Percentiles rank a stretch among this genome's conserved stretches.
Conservation (phyloP, 352 stramenopile species). For the Peronospora farinosa region DNA sequence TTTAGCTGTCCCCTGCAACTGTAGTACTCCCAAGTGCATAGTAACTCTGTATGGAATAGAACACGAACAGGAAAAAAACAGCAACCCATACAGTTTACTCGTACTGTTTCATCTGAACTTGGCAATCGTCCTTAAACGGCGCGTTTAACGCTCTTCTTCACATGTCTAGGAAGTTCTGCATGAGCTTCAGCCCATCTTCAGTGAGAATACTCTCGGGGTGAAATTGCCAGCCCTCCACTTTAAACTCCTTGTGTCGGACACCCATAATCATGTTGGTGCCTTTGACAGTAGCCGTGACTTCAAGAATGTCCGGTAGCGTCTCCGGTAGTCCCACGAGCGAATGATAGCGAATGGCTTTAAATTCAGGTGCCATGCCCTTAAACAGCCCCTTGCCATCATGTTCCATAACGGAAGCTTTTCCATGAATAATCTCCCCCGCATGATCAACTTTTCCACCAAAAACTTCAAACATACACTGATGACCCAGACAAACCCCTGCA, state of each 20-base stretch:
- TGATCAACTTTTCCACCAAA: conserved; percentile 82
- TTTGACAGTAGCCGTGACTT: conserved; percentile 80
- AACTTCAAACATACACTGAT: conserved; percentile 86
- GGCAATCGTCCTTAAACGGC: too few relatives aligned
- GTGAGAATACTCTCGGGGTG: conserved; percentile 86
- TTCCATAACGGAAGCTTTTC: conserved; percentile 79
- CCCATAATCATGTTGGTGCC: conserved; percentile 86
- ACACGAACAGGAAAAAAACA: conserved; percentile 10
- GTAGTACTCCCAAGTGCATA: neutral
- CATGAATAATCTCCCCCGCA: conserved; percentile 84
- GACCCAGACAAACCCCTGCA: conserved; percentile 74
- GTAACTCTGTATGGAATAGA: conserved; percentile 17
- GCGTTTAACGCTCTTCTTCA: conserved; percentile 9
- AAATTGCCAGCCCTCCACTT: conserved; percentile 86
- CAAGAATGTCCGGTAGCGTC: conserved; percentile 67
- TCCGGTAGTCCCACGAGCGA: conserved; percentile 78
- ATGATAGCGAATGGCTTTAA: conserved; percentile 84
- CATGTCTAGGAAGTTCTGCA: conserved; percentile 87
- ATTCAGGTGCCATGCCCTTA: conserved; percentile 69
- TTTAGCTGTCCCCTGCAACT: neutral
- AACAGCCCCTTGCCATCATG: conserved; percentile 84
- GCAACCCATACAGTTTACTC: conserved; percentile 1
- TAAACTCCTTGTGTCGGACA: conserved; percentile 81
- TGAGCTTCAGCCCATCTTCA: conserved; percentile 72
- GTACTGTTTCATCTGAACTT: neutral